Evolutionary conservation across 108 stramenopile genomes (phyloP), one percentile per base, ranked within the genome.

Genomic region (Cyclotella choctawhatcheeana): DNA sequence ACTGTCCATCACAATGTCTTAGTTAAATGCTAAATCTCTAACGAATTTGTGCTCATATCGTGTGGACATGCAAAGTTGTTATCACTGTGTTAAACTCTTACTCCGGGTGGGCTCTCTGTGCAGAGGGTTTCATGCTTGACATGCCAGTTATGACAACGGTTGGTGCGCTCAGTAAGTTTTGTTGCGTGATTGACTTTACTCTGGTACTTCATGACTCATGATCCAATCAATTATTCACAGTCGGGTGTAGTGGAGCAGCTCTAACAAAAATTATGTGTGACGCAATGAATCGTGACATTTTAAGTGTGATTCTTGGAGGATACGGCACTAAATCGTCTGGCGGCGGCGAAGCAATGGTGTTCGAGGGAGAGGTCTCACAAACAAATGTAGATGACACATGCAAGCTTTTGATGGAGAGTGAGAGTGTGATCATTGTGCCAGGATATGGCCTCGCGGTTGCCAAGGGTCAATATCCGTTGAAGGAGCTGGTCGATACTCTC

Each of bases 201-300:
- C n/a, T n/a, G n/a, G n/a, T n/a, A n/a, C n/a, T n/a, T n/a, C n/a
- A n/a, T n/a, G n/a, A n/a, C n/a, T n/a, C n/a, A n/a, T n/a, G n/a
- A n/a, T n/a, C n/a, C n/a, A n/a, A n/a, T n/a, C n/a, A n/a, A n/a
- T n/a, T n/a, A n/a, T n/a, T n/a, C n/a, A n/a, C n/a, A 65, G 99
- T 99, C 81, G 99, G 99, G 54, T 98, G 95, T 82, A 96, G 94
- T 71, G 99, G 99, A 44, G 98, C 98, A 32, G 96, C 98, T 55
- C 85, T 99, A 5, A 98, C 99, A 51, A 93, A 97, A 71, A 96
- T 99, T 69, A 99, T 99, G 99, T 99, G 99, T 67, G 92, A 97
- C 75, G 98, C 97, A 29, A 98, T 98, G 99, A 99, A 99, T 74
- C 84, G 98, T 17, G 90, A 96, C 67, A 93, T 99, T 76, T 81